Percentiles rank a stretch among this genome's conserved stretches.
phyloP scores from a whole-genome alignment of 1,284 basidiomycete species.

The Ceratobasidium theobromae region DNA sequence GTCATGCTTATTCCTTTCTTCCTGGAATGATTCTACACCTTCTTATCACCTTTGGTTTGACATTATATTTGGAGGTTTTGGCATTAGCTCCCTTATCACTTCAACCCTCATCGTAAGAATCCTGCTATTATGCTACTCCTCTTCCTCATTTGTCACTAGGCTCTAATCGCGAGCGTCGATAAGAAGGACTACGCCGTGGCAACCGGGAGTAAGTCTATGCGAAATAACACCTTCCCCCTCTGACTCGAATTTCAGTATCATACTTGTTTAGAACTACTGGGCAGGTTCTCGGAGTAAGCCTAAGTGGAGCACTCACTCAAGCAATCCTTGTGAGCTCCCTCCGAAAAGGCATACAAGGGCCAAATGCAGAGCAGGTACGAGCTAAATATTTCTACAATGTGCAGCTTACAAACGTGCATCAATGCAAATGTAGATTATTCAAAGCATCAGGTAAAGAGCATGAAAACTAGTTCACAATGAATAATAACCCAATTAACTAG shows the following conservation, averaged over 20 bases:
- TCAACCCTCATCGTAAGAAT: conserved; percentile 70
- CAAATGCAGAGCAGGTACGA: conserved; percentile 67
- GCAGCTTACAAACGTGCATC: background rate
- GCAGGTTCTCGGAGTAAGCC: conserved; percentile 85
- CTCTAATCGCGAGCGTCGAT: conserved; percentile 78
- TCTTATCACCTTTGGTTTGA: conserved; percentile 72
- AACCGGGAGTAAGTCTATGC: conserved; percentile 75
- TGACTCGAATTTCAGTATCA: conserved; percentile 69
- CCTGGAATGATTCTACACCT: conserved; percentile 65
- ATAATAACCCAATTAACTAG: background rate
- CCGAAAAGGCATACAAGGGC: conserved; percentile 70
- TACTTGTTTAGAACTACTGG: conserved; percentile 89
- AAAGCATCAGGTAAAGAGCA: conserved; percentile 35
- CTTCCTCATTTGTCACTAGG: conserved; percentile 49
- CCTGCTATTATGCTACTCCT: conserved; percentile 36
- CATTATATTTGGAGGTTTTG: conserved; percentile 75
- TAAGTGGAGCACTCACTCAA: conserved; percentile 80
- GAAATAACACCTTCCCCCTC: conserved; percentile 26
- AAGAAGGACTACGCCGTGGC: conserved; percentile 84
- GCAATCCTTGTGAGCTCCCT: conserved; percentile 69
- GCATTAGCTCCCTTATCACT: conserved; percentile 82
- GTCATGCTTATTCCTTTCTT: conserved; percentile 55
- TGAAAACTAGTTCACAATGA: background rate
- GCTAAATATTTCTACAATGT: background rate
- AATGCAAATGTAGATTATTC: conserved; percentile 29